phyloP scores from a whole-genome alignment of 75 land plant species.

The Azolla pinnata region DNA sequence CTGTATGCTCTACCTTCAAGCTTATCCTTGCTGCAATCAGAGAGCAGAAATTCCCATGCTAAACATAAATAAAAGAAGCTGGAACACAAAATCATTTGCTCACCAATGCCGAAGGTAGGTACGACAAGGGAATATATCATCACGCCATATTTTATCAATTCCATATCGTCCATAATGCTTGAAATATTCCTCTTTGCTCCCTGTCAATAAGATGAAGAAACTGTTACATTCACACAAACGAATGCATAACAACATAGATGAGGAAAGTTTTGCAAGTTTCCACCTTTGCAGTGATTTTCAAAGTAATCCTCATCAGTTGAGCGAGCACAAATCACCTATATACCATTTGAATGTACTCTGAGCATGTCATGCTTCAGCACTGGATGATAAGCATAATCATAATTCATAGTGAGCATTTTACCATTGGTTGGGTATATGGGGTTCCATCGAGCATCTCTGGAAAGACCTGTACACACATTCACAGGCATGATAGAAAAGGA shows the following conservation, averaged over 20 bases:
- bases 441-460: slow-evolving; percentile 50
- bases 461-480: slow-evolving; percentile 29
- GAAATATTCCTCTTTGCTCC: slow-evolving; percentile 46
- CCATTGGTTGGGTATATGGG: slow-evolving; percentile 37
- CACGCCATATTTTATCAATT: slow-evolving; percentile 72
- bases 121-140: slow-evolving; percentile 89
- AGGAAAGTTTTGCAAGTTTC: background rate
- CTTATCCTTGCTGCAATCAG: too few species aligned
- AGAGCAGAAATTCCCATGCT: background rate
- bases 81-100: too few species aligned
- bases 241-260: background rate
- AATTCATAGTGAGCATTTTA: slow-evolving; percentile 16
- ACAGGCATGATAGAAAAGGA: background rate
- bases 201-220: slow-evolving; percentile 17
- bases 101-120: slow-evolving; percentile 89
- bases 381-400: background rate
- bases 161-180: slow-evolving; percentile 63
- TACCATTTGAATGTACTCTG: too few species aligned
- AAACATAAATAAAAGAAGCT: too few species aligned
- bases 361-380: background rate
- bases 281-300: slow-evolving; percentile 78
- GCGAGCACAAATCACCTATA: slow-evolving; percentile 81
- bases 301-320: slow-evolving; percentile 84
- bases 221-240: background rate
- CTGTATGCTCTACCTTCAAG: too few species aligned